Evolutionary conservation across 2,329 filamentous ascomycete genomes (phyloP), one percentile per base, ranked within the genome.

Genomic region (Fusarium solani-melongenae): DNA sequence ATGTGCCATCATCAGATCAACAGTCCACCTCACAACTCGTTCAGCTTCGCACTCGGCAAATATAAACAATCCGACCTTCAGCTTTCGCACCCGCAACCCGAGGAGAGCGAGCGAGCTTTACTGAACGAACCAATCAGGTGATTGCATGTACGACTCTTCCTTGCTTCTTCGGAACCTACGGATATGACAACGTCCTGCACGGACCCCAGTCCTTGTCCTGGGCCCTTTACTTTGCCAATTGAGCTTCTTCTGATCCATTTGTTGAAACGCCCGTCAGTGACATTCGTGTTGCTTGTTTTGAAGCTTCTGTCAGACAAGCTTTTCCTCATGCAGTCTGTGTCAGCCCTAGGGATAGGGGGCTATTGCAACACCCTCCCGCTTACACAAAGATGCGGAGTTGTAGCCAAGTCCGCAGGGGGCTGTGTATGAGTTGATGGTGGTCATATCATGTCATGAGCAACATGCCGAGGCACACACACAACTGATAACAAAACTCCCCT

Each of bases 281-380:
- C 55, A 57, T 57, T 24, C 51, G 6, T 57, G 34, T 27, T 36
- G 29, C 55, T 36, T 36, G 46, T 51, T 29, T 57, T 57, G 55
- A 55, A 27, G 2, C 53, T 24, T 36, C 44, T 46, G 51, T 34
- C 20, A 59, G 60, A 66, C 70, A 72, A 72, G 70, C 70, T 72
- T 72, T 72, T 38, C 34, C 17, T 24, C n/a, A 53, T 57, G 24
- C 53, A 31, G 41, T 41, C 36, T 59, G 27, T 31, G 44, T 70
- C 70, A 72, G 70, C 60, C 70, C 60, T 72, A 72, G 44, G 34
- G 20, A 62, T 59, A 70, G 69, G 70, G 70, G 69, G 29, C 20
- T 56, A 8, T 53, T 53, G 17, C 10, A 22, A 33, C 51, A 5
- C 17, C 17, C 10, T n/a, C 5, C 6, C 8, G 15, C 20, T 55